Conservation (phyloP, 2,329 filamentous ascomycete genomes). For the Botrytis medusae region DNA sequence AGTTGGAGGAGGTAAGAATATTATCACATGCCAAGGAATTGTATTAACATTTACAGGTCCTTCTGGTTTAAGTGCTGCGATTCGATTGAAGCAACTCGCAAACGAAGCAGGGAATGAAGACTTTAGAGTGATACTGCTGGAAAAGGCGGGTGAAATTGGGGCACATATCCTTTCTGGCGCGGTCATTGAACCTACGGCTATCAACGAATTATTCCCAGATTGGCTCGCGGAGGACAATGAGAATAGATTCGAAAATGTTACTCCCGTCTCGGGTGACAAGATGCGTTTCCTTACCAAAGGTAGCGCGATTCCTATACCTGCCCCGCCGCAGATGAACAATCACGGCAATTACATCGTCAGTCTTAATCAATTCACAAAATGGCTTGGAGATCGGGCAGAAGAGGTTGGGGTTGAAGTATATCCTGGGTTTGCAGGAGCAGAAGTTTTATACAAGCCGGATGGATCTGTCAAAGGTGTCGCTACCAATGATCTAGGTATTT, state of each 20-base stretch:
- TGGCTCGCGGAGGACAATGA: constrained; percentile 91
- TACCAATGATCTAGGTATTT: constrained; percentile 90
- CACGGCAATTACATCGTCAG: constrained; percentile 97
- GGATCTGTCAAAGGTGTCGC: constrained; percentile 91
- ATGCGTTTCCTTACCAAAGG: constrained; percentile 94
- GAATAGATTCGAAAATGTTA: constrained; percentile 82
- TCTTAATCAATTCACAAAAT: constrained; percentile 91
- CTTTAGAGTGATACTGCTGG: constrained; percentile 86
- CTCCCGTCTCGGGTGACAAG: constrained; percentile 76
- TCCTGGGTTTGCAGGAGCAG: constrained; percentile 90
- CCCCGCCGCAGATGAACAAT: constrained; percentile 97
- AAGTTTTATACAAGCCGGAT: constrained; percentile 83
- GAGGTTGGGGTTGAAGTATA: constrained; percentile 95
- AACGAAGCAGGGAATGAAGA: constrained; percentile 95
- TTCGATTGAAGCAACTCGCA: constrained; percentile 91
- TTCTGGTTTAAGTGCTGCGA: constrained; percentile 87
- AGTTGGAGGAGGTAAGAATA: constrained; percentile 71
- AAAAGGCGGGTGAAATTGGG: constrained; percentile 93
- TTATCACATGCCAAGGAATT: constrained; percentile 6
- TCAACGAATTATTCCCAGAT: constrained; percentile 89
- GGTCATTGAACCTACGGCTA: constrained; percentile 83
- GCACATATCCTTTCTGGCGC: constrained; percentile 95
- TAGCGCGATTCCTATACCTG: constrained; percentile 74
- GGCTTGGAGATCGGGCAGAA: constrained; percentile 95
- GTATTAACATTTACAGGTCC: constrained; percentile 56